phyloP scores from a whole-genome alignment of 164 flowering plant genomes.

The Cinnamomum micranthum region DNA sequence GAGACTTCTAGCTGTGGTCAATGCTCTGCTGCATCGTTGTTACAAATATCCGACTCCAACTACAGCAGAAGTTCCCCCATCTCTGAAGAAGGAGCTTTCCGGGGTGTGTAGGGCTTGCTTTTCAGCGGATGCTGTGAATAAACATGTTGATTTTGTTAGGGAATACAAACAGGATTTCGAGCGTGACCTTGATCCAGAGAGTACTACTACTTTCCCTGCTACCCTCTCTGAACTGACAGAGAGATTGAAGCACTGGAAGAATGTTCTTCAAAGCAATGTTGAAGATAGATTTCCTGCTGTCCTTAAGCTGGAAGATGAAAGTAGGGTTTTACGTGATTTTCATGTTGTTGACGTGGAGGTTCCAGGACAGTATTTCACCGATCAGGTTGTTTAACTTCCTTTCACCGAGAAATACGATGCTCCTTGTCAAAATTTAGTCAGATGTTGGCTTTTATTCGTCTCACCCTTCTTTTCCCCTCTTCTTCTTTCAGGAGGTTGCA shows the following conservation, averaged over 20 bases:
- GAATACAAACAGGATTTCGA: constrained; percentile 98
- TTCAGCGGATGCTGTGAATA: constrained; percentile 96
- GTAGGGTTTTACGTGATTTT: constrained; percentile 92
- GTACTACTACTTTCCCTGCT: constrained; percentile 78
- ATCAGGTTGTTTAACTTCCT: constrained; percentile 54
- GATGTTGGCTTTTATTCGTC: neutral
- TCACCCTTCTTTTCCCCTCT: neutral
- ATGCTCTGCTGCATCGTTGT: constrained; percentile 94
- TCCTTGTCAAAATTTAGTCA: neutral
- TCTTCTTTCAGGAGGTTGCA: constrained; percentile 72
- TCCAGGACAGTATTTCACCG: constrained; percentile 93
- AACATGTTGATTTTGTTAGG: constrained; percentile 97
- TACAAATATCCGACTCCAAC: constrained; percentile 98
- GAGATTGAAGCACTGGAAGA: constrained; percentile 96
- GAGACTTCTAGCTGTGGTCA: constrained; percentile 95
- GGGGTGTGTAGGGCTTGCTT: constrained; percentile 99
- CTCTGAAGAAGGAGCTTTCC: constrained; percentile 97
- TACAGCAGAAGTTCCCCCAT: constrained; percentile 95
- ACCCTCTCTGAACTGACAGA: constrained; percentile 91
- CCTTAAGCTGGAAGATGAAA: constrained; percentile 93
- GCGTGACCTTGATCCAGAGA: constrained; percentile 97
- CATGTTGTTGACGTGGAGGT: constrained; percentile 99
- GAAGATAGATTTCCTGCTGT: constrained; percentile 99
- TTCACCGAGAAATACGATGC: neutral
- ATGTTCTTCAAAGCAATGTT: constrained; percentile 92